Base-by-base conservation (phyloP, 768 basidiomycete species). In the Auricularia auricula-judae region DNA sequence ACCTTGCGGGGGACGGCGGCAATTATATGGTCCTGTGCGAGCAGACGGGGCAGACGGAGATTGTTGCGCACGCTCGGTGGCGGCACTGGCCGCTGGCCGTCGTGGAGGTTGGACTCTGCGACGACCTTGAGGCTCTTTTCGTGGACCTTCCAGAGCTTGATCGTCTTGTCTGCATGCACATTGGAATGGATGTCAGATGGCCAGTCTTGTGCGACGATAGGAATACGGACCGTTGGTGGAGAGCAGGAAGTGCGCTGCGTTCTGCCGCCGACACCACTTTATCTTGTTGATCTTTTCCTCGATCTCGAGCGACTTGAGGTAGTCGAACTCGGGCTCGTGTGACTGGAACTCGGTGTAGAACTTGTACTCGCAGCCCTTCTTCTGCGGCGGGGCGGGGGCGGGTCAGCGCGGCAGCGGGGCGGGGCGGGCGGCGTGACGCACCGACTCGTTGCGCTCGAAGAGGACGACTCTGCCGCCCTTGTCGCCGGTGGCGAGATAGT, bases 261-360 rank as follows among this genome's bases (percentile, higher is more conserved):
- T 98, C 79, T 97, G 94, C 68, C 97, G 85, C 80, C 88, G 94
- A 82, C 95, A 98, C 97, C 97, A 99, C 76, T 94, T 93, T 85
- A 99, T 99, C 86, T 97, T 92, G 82, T 99, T 99, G 82, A 99
- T 99, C 88, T 99, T 99, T 84, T 99, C 97, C 78, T 99, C 97
- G 77, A 99, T 99, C 83, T 99, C 97, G 70, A 99, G 82, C 29
- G 93, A 97, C 82, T 99, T 99, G 73, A 99, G 87, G 76, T 99
- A 99, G 80, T 99, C 97, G 76, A 99, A 99, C 76, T 99, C 97
- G 64, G 97, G 97, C 76, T 99, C 97, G 75, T 99, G 97, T 58
- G 93, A 95, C 82, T 99, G 97, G 75, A 98, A 97, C 78, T 99
- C 97, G 62, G 97, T 99, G 76, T 98, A 98, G 78, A 99, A 99